Conservation (phyloP, 148 eudicot species). For the Vaccinium darrowii region DNA sequence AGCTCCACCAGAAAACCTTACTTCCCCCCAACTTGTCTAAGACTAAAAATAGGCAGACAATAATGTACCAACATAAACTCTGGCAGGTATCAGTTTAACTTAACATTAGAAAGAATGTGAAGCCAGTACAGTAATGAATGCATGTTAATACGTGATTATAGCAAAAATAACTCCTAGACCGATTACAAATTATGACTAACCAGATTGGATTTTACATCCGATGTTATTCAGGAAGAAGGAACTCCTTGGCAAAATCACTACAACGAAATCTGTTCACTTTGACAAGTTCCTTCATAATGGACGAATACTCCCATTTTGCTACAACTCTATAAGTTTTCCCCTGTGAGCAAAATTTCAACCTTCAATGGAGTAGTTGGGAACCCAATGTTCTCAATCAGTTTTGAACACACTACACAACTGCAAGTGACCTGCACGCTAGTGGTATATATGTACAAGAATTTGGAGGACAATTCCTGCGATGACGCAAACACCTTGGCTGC, state of each 20-base stretch:
- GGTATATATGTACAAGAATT: neutral
- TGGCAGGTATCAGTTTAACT: neutral
- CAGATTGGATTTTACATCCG: neutral
- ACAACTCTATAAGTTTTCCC: neutral
- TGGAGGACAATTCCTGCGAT: neutral
- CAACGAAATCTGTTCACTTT: neutral
- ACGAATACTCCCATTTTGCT: neutral
- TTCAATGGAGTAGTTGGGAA: neutral
- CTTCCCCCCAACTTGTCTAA: neutral
- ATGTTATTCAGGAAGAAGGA: neutral
- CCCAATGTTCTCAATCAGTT: neutral
- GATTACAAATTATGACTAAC: neutral
- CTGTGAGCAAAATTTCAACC: neutral
- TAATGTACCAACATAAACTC: neutral
- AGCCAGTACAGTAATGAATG: neutral
- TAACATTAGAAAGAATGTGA: neutral
- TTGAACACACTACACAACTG: neutral
- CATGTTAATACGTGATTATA: neutral
- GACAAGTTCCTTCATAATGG: neutral
- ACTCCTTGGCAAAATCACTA: neutral
- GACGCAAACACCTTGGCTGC: no score
- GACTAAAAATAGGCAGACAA: neutral
- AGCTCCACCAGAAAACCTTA: neutral
- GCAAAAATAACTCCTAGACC: neutral
- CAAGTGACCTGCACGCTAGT: neutral